phyloP scores from a whole-genome alignment of 805 yeast genomes.

The Metschnikowia aberdeeniae region DNA sequence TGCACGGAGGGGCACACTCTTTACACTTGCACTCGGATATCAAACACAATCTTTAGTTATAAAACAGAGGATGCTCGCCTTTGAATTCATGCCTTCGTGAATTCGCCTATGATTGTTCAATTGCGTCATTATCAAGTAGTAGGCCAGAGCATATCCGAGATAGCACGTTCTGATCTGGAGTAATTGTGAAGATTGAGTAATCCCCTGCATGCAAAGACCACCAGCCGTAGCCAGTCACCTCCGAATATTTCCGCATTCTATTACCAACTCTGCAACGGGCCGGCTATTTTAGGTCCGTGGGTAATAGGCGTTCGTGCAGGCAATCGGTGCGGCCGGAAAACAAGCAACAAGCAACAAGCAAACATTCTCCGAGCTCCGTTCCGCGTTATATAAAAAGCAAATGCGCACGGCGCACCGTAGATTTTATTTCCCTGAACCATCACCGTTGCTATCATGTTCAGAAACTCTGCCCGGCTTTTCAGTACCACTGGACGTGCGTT shows the following conservation, averaged over 20 bases:
- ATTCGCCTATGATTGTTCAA: too few species aligned
- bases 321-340: conserved; percentile 1
- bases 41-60: too few species aligned
- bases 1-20: too few species aligned
- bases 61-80: too few species aligned
- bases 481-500: conserved; percentile 22
- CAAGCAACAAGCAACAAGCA: conserved; percentile 5
- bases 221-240: background rate
- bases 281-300: background rate
- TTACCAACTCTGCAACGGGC: background rate
- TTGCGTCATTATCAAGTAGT: too few species aligned
- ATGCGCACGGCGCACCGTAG: background rate
- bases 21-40: too few species aligned
- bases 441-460: conserved; percentile 10
- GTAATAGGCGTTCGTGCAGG: conserved; percentile 1
- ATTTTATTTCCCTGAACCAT: background rate
- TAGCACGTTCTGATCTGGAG: too few species aligned
- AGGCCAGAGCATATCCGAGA: too few species aligned
- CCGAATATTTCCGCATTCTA: background rate
- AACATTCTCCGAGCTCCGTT: background rate
- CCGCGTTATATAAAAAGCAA: conserved; percentile 3
- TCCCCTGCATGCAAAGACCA: background rate
- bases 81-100: too few species aligned
- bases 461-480: conserved; percentile 20
- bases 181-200: too few species aligned